Evolutionary conservation across 2,329 filamentous ascomycete species (phyloP), one percentile per base, ranked within the genome.

Genomic region (Aureobasidium pullulans): DNA sequence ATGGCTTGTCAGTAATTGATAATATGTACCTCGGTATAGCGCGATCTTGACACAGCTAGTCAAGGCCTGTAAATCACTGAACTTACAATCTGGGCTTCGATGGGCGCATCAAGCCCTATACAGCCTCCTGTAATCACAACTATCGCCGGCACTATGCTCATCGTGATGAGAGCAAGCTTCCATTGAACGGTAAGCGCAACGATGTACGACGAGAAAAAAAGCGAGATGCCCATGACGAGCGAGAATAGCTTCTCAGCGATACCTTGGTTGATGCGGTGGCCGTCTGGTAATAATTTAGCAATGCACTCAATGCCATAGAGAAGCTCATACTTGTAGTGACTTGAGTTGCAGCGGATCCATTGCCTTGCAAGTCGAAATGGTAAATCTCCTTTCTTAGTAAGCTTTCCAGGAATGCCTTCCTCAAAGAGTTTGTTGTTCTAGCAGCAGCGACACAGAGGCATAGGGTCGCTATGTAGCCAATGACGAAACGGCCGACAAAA

Each of bases 231-330:
- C 31, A 80, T 78, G 4, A 89, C 76, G 63, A 81, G 79, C 34
- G 87, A 81, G 53, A 85, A 85, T n/a, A 87, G 84, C 69, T 89
- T 89, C 70, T 89, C 86, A 1, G 83, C 85, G 0, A 85, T 87
- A n/a, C 86, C 86, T 0, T 81, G 79, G 65, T 86, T 85, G 57
- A 89, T 83, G 1, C 81, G 80, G 61, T 85, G 80, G 37, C 88
- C 84, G 65, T 50, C 36, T 37, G 15, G 15, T 10, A 9, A 37
- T 4, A 3, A 4, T 15, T 10, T 9, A 37, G 36, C 15, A 9
- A 37, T 23, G 3, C 23, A 23, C 23, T 23, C 23, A 23, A 23
- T 23, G 23, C 23, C 23, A 23, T 23, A 23, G 23, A 23, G 15
- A 15, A 37, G 36, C 15, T 37, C 36, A 37, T 37, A 37, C 89